phyloP scores from a whole-genome alignment of 2,329 filamentous ascomycete species.

The Fusarium sp. region DNA sequence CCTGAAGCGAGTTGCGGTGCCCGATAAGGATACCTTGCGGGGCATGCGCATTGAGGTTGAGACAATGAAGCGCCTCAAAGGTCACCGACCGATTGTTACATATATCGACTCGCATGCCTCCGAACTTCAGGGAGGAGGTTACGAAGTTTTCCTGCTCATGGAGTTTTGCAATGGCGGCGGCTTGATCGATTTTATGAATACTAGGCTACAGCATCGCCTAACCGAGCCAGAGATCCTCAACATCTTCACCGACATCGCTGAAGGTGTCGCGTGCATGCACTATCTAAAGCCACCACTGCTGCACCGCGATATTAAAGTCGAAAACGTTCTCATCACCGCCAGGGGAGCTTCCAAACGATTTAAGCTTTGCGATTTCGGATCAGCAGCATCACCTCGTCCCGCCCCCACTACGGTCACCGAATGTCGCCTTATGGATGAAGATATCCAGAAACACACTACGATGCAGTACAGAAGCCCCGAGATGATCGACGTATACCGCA shows the following conservation, averaged over 20 bases:
- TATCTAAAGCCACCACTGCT: constrained; percentile 94
- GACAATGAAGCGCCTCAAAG: constrained; percentile 99
- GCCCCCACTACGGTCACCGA: constrained; percentile 89
- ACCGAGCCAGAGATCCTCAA: constrained; percentile 97
- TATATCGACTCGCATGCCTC: constrained; percentile 99
- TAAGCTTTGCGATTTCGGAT: constrained; percentile 99
- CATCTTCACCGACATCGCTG: constrained; percentile 95
- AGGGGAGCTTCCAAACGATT: constrained; percentile 78
- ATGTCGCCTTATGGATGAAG: constrained; percentile 93
- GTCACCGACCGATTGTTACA: constrained; percentile 94
- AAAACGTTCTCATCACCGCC: constrained; percentile 92
- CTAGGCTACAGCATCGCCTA: constrained; percentile 91
- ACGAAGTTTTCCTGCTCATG: constrained; percentile 98
- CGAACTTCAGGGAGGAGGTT: constrained; percentile 90
- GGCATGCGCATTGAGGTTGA: constrained; percentile 99
- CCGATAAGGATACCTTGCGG: constrained; percentile 92
- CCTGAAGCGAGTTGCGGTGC: constrained; percentile 94
- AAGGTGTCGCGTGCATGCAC: constrained; percentile 98
- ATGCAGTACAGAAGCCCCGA: constrained; percentile 97
- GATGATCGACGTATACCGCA: constrained; percentile 98
- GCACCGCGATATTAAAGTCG: constrained; percentile 96
- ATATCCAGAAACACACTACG: constrained; percentile 96
- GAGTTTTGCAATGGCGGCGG: constrained; percentile 94
- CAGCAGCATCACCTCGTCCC: constrained; percentile 83
- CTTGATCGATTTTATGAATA: constrained; percentile 99